Base-by-base conservation (phyloP, 2,329 filamentous ascomycete genomes). In the Aspergillus amoenus region DNA sequence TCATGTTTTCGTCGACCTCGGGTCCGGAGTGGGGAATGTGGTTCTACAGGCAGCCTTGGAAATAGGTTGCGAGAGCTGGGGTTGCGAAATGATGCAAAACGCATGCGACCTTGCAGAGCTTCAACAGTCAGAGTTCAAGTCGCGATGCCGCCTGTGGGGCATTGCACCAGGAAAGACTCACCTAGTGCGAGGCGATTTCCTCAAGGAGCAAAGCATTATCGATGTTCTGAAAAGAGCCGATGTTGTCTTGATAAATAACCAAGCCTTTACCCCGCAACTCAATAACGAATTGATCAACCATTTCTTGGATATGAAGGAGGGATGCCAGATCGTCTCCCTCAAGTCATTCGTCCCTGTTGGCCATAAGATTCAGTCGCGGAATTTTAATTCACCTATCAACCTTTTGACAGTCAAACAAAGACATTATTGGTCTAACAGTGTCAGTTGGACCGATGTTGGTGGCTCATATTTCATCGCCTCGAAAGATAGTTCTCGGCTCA, bases 181-280 rank as follows among this genome's bases (percentile, higher is more conserved):
- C 59, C 84, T 99, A 6, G 84, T 93, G 61, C 81, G 87, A 43
- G 94, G 91, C 9, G 90, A 96, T 70, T 97, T 99, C 68, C 85
- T 92, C 9, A 85, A 87, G 62, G 89, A 89, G 64, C 73, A 82
- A 15, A 81, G 81, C 57, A 91, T 97, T 48, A 82, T 87, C 58
- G 82, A 86, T 22, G 87, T 88, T 7, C 81, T 99, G 49, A 88
- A 89, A 72, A 85, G 88, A 54, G 93, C 94, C 2, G 94, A 99
- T 71, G 93, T 97, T n/a, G 85, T 99, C 17, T 83, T 99, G 24
- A 93, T 97, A 67, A 99, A 99, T 79, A 99, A 99, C 76, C 93
- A 97, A 76, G 94, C 92, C 2, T 99, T 99, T 75, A 93, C 88
- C 5, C 88, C 93, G 13, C 83, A 88, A 65, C 84, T 97, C 55